Evolutionary conservation across 2,329 filamentous ascomycete genomes (phyloP).

Genomic region (Monosporascus sp.): DNA sequence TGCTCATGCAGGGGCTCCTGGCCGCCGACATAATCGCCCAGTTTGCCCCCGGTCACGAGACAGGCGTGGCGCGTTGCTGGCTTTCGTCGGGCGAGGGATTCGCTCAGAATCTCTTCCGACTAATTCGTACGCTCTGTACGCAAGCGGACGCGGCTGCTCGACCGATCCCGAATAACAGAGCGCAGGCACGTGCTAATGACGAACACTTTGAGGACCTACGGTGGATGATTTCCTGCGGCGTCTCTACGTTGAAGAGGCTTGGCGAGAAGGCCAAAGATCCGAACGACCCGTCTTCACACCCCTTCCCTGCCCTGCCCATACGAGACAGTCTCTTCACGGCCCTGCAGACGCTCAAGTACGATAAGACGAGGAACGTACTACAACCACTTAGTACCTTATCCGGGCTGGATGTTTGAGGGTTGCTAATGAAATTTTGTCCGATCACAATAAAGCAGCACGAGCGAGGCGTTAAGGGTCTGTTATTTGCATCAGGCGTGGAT

Average conservation of each 20-base stretch:
- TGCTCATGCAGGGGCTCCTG: slow-evolving; percentile 86
- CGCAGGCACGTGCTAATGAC: slow-evolving; percentile 35
- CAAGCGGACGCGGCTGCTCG: slow-evolving; percentile 49
- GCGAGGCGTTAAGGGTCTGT: too few relatives aligned
- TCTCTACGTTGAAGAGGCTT: slow-evolving; percentile 62
- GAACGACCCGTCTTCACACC: slow-evolving; percentile 47
- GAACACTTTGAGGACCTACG: slow-evolving; percentile 36
- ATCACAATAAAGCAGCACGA: too few relatives aligned
- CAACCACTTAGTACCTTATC: slow-evolving; percentile 64
- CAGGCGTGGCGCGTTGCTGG: slow-evolving; percentile 70
- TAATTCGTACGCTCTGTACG: slow-evolving; percentile 67
- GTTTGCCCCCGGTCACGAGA: slow-evolving; percentile 66
- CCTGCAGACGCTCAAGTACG: slow-evolving; percentile 54
- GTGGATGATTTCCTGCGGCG: slow-evolving; percentile 62
- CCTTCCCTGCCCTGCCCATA: slow-evolving; percentile 57
- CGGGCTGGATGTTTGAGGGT: slow-evolving; percentile 25
- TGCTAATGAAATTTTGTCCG: not conserved
- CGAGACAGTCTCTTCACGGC: slow-evolving; percentile 63
- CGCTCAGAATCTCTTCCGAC: slow-evolving; percentile 68
- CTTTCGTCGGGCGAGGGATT: slow-evolving; percentile 79
- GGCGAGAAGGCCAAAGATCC: slow-evolving; percentile 61
- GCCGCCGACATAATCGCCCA: slow-evolving; percentile 83
- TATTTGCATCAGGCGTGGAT: too few relatives aligned
- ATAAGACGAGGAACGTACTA: slow-evolving; percentile 58
- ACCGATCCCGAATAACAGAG: slow-evolving; percentile 26